Percentiles rank a stretch among this genome's conserved stretches.
These are phyloP conservation scores for Cutaneotrichosporon curvatum DNA, from an alignment of 1,284 basidiomycete species.

Conservation along the genomic window DNA sequence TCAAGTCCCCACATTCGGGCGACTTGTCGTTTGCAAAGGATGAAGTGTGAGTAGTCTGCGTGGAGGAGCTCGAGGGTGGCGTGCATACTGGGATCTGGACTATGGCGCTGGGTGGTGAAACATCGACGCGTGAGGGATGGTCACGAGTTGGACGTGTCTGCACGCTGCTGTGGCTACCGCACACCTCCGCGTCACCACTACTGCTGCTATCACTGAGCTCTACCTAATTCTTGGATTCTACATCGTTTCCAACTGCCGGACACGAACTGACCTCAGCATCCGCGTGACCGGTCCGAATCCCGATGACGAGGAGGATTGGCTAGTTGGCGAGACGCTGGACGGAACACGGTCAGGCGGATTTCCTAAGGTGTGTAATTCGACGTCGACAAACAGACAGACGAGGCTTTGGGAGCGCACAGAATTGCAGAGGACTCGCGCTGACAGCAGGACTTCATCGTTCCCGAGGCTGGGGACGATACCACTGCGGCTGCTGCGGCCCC, in stretches of 20 bases:
- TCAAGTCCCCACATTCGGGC: constrained; percentile 46
- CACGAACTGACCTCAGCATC: constrained; percentile 28
- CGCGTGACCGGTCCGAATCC: constrained; percentile 41
- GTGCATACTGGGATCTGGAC: too few species aligned
- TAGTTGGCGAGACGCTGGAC: constrained; percentile 42
- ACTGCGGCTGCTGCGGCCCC: constrained; percentile 14
- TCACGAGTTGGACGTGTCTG: too few species aligned
- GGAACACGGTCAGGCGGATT: constrained; percentile 42
- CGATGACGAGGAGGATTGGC: constrained; percentile 47
- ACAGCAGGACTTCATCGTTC: constrained; percentile 37
- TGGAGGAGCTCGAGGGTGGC: background rate
- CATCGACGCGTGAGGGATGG: too few species aligned
- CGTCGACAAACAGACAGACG: too few species aligned
- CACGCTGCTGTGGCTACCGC: too few species aligned
- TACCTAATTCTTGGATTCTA: too few species aligned
- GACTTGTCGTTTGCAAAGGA: constrained; percentile 46
- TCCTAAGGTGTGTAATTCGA: constrained; percentile 42
- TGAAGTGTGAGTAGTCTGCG: constrained; percentile 37
- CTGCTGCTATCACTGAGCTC: too few species aligned
- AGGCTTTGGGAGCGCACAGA: too few species aligned
- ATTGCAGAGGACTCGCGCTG: too few species aligned
- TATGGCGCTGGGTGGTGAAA: too few species aligned
- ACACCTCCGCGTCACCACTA: background rate
- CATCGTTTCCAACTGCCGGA: too few species aligned
- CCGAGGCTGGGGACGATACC: constrained; percentile 4